phyloP scores from a whole-genome alignment of 108 stramenopile genomes.

The Cyclotella atomus region DNA sequence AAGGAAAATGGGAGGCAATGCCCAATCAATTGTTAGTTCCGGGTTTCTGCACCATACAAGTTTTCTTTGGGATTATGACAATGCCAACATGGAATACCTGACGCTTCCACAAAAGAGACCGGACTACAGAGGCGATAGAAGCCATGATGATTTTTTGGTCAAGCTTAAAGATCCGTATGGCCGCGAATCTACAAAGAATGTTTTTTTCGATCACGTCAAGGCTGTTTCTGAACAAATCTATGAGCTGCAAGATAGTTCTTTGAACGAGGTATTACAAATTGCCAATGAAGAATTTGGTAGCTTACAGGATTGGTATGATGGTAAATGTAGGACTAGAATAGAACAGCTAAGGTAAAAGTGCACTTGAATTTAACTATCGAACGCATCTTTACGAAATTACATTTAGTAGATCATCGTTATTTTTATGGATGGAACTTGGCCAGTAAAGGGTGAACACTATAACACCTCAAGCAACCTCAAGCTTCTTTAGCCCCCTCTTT shows the following conservation, averaged over 20 bases:
- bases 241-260: conserved; percentile 24
- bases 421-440: too few species aligned
- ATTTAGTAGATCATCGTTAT: too few species aligned
- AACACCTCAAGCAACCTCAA: too few species aligned
- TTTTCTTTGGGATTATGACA: conserved; percentile 90
- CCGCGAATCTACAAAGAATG: conserved; percentile 16
- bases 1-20: conserved; percentile 95
- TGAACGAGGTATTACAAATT: conserved; percentile 53
- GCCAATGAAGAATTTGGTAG: conserved; percentile 58
- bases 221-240: conserved; percentile 14
- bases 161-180: conserved; percentile 68
- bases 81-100: conserved; percentile 79
- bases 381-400: too few species aligned
- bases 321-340: conserved; percentile 66
- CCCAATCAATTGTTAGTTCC: conserved; percentile 84
- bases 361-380: background rate
- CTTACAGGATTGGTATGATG: conserved; percentile 66
- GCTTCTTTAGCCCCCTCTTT: conserved; percentile 26
- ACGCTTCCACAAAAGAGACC: conserved; percentile 89
- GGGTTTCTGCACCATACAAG: conserved; percentile 96
- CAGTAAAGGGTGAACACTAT: too few species aligned
- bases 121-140: conserved; percentile 86
- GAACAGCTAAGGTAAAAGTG: conserved; percentile 3
- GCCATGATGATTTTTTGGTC: conserved; percentile 85
- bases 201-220: conserved; percentile 57